Evolutionary conservation across 2,329 filamentous ascomycete species (phyloP).

Genomic region (Xylaria multiplex): DNA sequence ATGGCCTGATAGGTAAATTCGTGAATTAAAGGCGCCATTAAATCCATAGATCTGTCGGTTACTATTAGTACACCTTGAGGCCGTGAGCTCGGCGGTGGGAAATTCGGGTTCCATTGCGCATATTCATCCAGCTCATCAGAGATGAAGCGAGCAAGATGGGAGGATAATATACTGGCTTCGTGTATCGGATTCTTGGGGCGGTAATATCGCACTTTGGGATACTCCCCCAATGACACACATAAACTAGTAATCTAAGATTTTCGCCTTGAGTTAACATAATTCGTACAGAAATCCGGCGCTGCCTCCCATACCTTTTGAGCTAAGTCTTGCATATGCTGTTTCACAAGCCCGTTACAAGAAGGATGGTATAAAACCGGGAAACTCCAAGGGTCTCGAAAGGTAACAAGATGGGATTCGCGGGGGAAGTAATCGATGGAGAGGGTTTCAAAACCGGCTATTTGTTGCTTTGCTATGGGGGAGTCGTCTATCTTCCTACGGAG

Average conservation of each 20-base stretch:
- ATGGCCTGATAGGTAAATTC: slow-evolving; percentile 99
- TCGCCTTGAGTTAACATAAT: slow-evolving; percentile 31
- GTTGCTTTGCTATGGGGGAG: slow-evolving; percentile 73
- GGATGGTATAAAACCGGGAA: slow-evolving; percentile 94
- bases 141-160: slow-evolving; percentile 88
- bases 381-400: slow-evolving; percentile 94
- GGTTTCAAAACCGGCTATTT: slow-evolving; percentile 82
- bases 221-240: slow-evolving; percentile 92
- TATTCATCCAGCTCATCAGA: slow-evolving; percentile 93
- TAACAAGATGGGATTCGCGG: slow-evolving; percentile 88
- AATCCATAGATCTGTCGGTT: slow-evolving; percentile 91
- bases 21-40: slow-evolving; percentile 87
- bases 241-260: slow-evolving; percentile 77
- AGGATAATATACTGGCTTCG: slow-evolving; percentile 87
- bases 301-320: slow-evolving; percentile 78
- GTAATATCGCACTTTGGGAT: slow-evolving; percentile 93
- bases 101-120: slow-evolving; percentile 83
- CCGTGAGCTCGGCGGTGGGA: slow-evolving; percentile 80
- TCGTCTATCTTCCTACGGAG: slow-evolving; percentile 79
- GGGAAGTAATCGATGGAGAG: slow-evolving; percentile 90
- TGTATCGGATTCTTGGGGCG: slow-evolving; percentile 78
- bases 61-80: slow-evolving; percentile 87
- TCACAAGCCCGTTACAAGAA: slow-evolving; percentile 83
- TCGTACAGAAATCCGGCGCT: neutral
- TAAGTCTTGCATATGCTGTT: slow-evolving; percentile 82